Evolutionary conservation across 192 early-diverging fungal species (phyloP).

Genomic region (Coemansia sp.): DNA sequence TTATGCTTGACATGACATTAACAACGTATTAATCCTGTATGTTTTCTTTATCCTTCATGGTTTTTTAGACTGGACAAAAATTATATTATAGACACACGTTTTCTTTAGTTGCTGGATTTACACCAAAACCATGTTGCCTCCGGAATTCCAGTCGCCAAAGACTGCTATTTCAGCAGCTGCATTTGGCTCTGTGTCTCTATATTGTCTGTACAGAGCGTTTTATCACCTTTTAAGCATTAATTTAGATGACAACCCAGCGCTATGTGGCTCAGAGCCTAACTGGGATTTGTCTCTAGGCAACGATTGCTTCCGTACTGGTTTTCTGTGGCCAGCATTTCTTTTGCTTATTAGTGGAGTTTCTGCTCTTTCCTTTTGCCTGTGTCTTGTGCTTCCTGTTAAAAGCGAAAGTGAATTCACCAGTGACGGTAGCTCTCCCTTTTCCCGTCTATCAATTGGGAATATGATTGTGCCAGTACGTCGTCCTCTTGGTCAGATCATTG

Average conservation of each 20-base stretch:
- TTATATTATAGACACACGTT: too few species aligned
- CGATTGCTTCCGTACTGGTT: constrained; percentile 39
- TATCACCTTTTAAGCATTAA: too few species aligned
- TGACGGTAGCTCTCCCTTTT: neutral
- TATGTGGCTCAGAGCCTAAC: neutral
- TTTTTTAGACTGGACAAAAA: too few species aligned
- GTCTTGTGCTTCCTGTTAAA: neutral
- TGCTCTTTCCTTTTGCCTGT: neutral
- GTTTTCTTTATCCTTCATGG: too few species aligned
- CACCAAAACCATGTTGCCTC: too few species aligned
- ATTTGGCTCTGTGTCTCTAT: too few species aligned
- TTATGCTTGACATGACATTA: too few species aligned
- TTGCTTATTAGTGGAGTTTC: neutral
- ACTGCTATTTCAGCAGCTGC: too few species aligned
- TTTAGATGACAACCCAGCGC: neutral
- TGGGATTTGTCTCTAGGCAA: constrained; percentile 13
- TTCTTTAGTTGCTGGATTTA: too few species aligned
- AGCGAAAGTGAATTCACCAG: neutral
- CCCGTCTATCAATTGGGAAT: neutral
- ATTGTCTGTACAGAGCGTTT: too few species aligned
- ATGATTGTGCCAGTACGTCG: neutral
- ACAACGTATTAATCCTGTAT: too few species aligned
- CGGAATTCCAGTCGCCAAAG: too few species aligned
- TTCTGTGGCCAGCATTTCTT: constrained; percentile 23
- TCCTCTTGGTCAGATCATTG: neutral